Evolutionary conservation across 495 filamentous ascomycete species (phyloP), one percentile per base, ranked within the genome.

Genomic region (Hyaloscypha hepaticicola): DNA sequence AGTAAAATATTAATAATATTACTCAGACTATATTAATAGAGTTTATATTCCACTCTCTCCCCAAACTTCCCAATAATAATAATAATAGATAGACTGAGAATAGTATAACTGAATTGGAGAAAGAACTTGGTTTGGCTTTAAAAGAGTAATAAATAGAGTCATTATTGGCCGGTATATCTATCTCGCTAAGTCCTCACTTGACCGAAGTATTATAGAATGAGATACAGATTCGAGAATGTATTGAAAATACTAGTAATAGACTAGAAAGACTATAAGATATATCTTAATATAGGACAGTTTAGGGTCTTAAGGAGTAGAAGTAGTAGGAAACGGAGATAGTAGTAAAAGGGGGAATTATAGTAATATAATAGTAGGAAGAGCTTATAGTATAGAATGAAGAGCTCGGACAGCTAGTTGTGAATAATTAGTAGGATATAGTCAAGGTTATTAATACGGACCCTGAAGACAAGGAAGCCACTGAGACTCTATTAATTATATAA

Each of bases 61-160:
- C 53, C 26, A 50, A 63, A 34, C 21, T 8, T 67, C 34, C 58
- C 25, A 33, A 63, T 34, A 59, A 27, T 60, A 22, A 52, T 38
- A 33, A 67, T 59, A 38, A 67, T 63, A 27, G 66, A 60, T 67
- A 55, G 64, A 66, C 64, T 53, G 59, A 66, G 51, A 33, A 66
- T 27, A 49, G 49, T 21, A 57, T 62, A n/a, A 59, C 59, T 66
- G 50, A 66, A 57, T 51, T 66, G 48, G 64, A 66, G 48, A 60
- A 57, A 45, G 64, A 66, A 57, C 58, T 66, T 1, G 58, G 29
- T 45, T 29, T 66, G 33, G 59, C 59, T 63, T 63, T 63, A 24
- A 31, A n/a, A 67, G 53, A 67, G 52, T 49, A 66, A 58, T 49
- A 58, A 60, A 51, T 57, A 38, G 21, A 67, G 22, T 67, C 33